These are phyloP conservation scores for Sarocladiaceae sp. DNA, from an alignment of 2,329 filamentous ascomycete species.

Conservation along the genomic window DNA sequence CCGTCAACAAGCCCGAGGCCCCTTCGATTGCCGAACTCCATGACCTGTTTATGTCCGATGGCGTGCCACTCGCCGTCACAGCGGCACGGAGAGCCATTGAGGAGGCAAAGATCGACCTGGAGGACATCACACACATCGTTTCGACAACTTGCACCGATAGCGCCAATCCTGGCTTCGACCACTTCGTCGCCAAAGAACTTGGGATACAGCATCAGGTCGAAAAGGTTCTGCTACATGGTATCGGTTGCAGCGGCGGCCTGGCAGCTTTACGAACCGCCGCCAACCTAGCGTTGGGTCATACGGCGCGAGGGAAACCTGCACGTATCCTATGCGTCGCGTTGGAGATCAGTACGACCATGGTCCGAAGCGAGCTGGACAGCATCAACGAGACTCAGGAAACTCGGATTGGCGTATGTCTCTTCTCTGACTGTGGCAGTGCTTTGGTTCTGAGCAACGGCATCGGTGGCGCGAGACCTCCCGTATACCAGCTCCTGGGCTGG, in stretches of 20 bases:
- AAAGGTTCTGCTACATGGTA: slow-evolving; percentile 58
- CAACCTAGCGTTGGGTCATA: slow-evolving; percentile 58
- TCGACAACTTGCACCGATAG: slow-evolving; percentile 64
- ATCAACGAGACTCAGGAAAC: slow-evolving; percentile 53
- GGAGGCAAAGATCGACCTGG: slow-evolving; percentile 44
- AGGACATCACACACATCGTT: slow-evolving; percentile 58
- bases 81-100: slow-evolving; percentile 49
- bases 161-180: slow-evolving; percentile 63
- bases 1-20: slow-evolving; percentile 47
- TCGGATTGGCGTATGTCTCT: slow-evolving; percentile 59
- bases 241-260: slow-evolving; percentile 60
- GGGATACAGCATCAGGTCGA: slow-evolving; percentile 53
- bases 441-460: slow-evolving; percentile 59
- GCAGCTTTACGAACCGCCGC: slow-evolving; percentile 57
- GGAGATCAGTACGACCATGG: slow-evolving; percentile 55
- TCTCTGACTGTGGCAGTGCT: slow-evolving; percentile 66
- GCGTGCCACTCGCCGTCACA: slow-evolving; percentile 49
- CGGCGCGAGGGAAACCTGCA: slow-evolving; percentile 51
- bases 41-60: slow-evolving; percentile 47
- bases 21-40: slow-evolving; percentile 52
- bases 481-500: slow-evolving; percentile 61
- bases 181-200: slow-evolving; percentile 54
- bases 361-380: slow-evolving; percentile 59
- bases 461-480: slow-evolving; percentile 35
- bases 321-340: slow-evolving; percentile 59